Conservation (phyloP, 192 early-diverging fungal genomes). For the Cladochytrium replicatum region DNA sequence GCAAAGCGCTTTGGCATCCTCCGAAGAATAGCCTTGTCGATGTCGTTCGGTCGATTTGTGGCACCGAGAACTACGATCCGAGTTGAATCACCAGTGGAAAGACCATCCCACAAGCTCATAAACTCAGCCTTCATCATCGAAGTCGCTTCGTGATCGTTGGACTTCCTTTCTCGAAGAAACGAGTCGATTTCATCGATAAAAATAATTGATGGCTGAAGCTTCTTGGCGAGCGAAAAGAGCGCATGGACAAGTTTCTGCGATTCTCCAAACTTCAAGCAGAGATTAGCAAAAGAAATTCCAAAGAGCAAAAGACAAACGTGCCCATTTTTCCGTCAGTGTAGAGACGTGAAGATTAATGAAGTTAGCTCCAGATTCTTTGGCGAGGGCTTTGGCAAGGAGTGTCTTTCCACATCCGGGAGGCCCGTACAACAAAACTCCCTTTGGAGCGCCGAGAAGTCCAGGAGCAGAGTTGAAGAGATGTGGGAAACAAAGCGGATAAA, state of each 20-base stretch:
- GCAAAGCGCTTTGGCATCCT: constrained; percentile 96
- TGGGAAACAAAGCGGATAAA: constrained; percentile 89
- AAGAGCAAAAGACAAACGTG: constrained; percentile 2
- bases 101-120: constrained; percentile 97
- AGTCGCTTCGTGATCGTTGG: constrained; percentile 91
- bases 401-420: constrained; percentile 92
- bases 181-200: constrained; percentile 99
- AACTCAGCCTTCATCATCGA: constrained; percentile 99
- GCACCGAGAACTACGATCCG: constrained; percentile 78
- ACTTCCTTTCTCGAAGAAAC: constrained; percentile 77
- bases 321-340: constrained; percentile 91
- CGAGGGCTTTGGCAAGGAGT: constrained; percentile 96
- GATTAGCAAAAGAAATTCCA: constrained; percentile 2
- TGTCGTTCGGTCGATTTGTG: constrained; percentile 96
- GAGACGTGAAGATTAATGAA: constrained; percentile 98
- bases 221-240: constrained; percentile 85
- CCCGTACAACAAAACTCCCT: constrained; percentile 91
- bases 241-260: constrained; percentile 89
- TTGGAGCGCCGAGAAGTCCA: constrained; percentile 82
- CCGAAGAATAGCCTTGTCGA: constrained; percentile 91
- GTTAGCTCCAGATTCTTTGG: constrained; percentile 90
- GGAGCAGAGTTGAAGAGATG: constrained; percentile 77
- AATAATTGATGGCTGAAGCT: constrained; percentile 90
- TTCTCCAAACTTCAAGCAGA: constrained; percentile 64
- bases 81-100: constrained; percentile 56